phyloP scores from a whole-genome alignment of 176 grass and related monocot genomes.

The Phyllostachys edulis region DNA sequence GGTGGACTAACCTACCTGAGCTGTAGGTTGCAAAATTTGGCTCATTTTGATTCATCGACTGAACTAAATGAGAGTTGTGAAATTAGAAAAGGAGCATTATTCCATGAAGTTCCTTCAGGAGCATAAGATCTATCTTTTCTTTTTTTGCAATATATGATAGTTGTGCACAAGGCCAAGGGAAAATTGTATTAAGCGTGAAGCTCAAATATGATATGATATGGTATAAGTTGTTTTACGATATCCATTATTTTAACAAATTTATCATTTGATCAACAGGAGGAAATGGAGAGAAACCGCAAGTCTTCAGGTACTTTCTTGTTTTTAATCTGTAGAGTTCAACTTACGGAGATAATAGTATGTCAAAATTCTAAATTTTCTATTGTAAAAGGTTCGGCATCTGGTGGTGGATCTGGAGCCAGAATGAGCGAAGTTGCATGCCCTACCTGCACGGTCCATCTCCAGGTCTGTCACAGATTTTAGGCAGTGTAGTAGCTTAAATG shows the following conservation, averaged over 20 bases:
- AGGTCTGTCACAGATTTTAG: constrained; percentile 45
- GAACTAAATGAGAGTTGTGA: background rate
- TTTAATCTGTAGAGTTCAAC: background rate
- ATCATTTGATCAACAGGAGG: constrained; percentile 70
- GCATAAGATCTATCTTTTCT: background rate
- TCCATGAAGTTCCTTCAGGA: background rate
- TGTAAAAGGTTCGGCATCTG: constrained; percentile 49
- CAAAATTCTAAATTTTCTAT: constrained; percentile 16
- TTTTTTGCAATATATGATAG: background rate
- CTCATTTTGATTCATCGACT: background rate
- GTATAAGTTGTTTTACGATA: background rate
- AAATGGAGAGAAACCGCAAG: constrained; percentile 88
- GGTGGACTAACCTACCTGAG: background rate
- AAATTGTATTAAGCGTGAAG: background rate
- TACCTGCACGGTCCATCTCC: constrained; percentile 98
- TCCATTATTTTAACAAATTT: constrained; percentile 27
- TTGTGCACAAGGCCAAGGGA: background rate
- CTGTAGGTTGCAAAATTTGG: background rate
- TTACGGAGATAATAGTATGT: background rate
- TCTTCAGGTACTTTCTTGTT: constrained; percentile 61
- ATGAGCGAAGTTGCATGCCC: constrained; percentile 96
- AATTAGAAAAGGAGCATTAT: background rate
- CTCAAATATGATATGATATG: constrained; percentile 12
- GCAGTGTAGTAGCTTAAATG: background rate
- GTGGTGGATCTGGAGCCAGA: constrained; percentile 46